A percentile compares a stretch with the other conserved stretches of the same genome.
phyloP scores from a whole-genome alignment of 73 alveolate species.

The Paramecium octaurelia region DNA sequence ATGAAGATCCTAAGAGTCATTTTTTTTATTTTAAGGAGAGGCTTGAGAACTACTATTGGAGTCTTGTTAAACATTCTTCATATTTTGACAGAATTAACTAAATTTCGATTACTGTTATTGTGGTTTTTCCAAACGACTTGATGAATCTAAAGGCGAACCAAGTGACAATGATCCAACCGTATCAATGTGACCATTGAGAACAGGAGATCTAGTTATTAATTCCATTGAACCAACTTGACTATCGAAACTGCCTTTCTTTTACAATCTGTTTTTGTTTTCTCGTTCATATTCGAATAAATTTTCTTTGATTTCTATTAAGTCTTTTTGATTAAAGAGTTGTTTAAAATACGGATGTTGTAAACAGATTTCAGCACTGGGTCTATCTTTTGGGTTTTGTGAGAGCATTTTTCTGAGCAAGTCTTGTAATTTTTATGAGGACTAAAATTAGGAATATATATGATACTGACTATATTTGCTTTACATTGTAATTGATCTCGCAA shows the following conservation, averaged over 20 bases:
- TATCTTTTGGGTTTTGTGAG: constrained; percentile 19
- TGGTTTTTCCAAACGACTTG: not conserved
- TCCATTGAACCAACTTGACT: constrained; percentile 47
- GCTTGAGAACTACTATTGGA: not conserved
- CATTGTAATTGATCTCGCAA: constrained; percentile 33
- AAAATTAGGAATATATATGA: not conserved
- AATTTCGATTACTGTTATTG: not conserved
- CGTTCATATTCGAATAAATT: constrained; percentile 33
- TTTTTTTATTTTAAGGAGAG: not conserved
- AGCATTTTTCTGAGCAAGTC: constrained; percentile 51
- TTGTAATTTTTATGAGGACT: not conserved
- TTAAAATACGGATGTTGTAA: constrained; percentile 45
- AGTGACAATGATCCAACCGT: constrained; percentile 45
- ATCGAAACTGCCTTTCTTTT: constrained; percentile 8
- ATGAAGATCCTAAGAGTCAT: not conserved
- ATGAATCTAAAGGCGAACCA: not conserved
- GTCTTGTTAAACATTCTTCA: not conserved
- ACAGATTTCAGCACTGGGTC: constrained; percentile 40
- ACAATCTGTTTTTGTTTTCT: not conserved
- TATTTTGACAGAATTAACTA: not conserved
- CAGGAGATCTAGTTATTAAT: constrained; percentile 35
- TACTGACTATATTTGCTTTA: not conserved
- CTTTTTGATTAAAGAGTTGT: not conserved
- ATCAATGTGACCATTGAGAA: constrained; percentile 49
- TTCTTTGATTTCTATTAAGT: not conserved